phyloP scores from a whole-genome alignment of 1,284 basidiomycete species.

The Sporisorium sorghi region DNA sequence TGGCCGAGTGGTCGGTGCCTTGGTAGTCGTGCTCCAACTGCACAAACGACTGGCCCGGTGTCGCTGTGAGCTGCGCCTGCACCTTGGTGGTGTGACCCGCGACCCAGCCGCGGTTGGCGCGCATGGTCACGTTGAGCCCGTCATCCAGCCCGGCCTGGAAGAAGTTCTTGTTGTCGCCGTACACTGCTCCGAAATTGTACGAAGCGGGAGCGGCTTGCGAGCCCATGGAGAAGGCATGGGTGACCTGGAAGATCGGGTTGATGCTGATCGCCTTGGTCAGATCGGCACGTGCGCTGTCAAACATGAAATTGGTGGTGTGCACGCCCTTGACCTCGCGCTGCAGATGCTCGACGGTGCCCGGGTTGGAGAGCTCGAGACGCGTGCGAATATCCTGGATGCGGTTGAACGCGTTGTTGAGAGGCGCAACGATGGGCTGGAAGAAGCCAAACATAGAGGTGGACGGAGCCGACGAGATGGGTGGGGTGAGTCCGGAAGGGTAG shows the following conservation, averaged over 20 bases:
- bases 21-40: conserved; percentile 95
- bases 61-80: conserved; percentile 81
- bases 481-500: conserved; percentile 45
- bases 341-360: conserved; percentile 65
- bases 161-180: conserved; percentile 84
- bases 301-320: conserved; percentile 92
- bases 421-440: conserved; percentile 58
- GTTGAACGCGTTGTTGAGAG: conserved; percentile 43
- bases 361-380: conserved; percentile 62
- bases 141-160: conserved; percentile 94
- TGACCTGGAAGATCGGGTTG: conserved; percentile 96
- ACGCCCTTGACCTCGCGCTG: conserved; percentile 74
- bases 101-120: conserved; percentile 91
- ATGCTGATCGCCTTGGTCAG: conserved; percentile 92
- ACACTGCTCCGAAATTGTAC: conserved; percentile 95
- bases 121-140: conserved; percentile 87
- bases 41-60: conserved; percentile 69
- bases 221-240: conserved; percentile 91
- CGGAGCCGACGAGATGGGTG: conserved; percentile 40
- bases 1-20: conserved; percentile 87
- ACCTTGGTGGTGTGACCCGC: conserved; percentile 83
- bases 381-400: conserved; percentile 55
- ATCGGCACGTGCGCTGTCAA: conserved; percentile 96
- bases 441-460: conserved; percentile 53
- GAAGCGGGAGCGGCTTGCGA: conserved; percentile 73